phyloP scores from a whole-genome alignment of 2,329 filamentous ascomycete species.

The Ascochyta lentis region DNA sequence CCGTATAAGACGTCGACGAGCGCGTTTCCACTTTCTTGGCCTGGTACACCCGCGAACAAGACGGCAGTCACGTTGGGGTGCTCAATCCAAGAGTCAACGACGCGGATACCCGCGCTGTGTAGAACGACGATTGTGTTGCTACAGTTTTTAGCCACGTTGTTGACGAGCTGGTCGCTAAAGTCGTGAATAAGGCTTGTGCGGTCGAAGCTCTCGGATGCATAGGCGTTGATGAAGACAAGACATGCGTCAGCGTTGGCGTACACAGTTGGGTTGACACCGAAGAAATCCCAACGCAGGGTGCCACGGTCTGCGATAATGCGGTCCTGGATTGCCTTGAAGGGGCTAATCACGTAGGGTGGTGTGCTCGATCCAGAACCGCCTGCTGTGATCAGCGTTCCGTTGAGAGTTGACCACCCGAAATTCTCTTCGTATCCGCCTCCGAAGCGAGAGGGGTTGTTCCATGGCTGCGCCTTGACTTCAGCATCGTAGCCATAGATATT shows the following conservation, averaged over 20 bases:
- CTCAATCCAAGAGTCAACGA: slow-evolving; percentile 75
- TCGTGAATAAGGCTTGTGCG: slow-evolving; percentile 28
- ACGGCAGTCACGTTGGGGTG: slow-evolving; percentile 82
- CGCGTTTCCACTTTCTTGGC: slow-evolving; percentile 79
- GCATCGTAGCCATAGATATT: slow-evolving; percentile 52
- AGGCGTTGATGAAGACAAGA: slow-evolving; percentile 65
- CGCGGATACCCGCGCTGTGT: slow-evolving; percentile 62
- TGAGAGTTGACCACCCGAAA: slow-evolving; percentile 41
- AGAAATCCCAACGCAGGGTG: slow-evolving; percentile 47
- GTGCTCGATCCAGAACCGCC: slow-evolving; percentile 51
- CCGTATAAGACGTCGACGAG: slow-evolving; percentile 82
- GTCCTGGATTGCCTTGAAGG: slow-evolving; percentile 50
- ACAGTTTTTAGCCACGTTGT: slow-evolving; percentile 55
- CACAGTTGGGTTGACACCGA: slow-evolving; percentile 37
- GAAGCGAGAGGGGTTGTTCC: slow-evolving; percentile 48
- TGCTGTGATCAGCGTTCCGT: slow-evolving; percentile 53
- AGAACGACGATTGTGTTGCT: slow-evolving; percentile 59
- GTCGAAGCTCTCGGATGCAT: slow-evolving; percentile 47
- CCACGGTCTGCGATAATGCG: slow-evolving; percentile 38
- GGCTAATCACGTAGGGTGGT: slow-evolving; percentile 50
- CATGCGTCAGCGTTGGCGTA: slow-evolving; percentile 51
- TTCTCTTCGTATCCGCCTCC: slow-evolving; percentile 51
- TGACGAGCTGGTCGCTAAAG: slow-evolving; percentile 46
- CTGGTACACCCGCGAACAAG: slow-evolving; percentile 78
- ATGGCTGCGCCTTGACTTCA: slow-evolving; percentile 42